Evolutionary conservation across 106 monocot genomes (phyloP).

Genomic region (Apostasia ramifera): DNA sequence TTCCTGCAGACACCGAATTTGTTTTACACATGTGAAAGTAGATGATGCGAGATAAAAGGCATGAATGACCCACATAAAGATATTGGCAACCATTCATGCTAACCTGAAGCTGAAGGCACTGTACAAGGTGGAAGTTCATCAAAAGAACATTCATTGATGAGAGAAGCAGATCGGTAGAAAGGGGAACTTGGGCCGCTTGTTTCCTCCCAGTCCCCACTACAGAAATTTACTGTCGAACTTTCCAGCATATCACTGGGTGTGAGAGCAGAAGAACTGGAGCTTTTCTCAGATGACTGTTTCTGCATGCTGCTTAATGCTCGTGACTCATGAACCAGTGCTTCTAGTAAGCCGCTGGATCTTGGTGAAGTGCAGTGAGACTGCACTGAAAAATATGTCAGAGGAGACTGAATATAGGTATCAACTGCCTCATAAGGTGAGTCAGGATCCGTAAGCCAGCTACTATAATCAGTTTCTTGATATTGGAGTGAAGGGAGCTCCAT

Average conservation of each 20-base stretch:
- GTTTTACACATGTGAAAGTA: neutral
- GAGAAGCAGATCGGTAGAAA: conserved; percentile 22
- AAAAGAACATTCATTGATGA: conserved; percentile 22
- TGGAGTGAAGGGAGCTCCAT: conserved; percentile 99
- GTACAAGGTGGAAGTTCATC: conserved; percentile 15
- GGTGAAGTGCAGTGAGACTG: conserved; percentile 31
- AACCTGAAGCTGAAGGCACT: conserved; percentile 8
- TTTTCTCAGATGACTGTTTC: conserved; percentile 19
- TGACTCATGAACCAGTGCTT: conserved; percentile 3
- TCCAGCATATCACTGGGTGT: conserved; percentile 8
- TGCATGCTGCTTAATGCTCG: conserved; percentile 4
- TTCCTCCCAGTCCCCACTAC: conserved; percentile 11
- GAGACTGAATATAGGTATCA: conserved; percentile 20
- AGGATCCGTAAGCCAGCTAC: conserved; percentile 14
- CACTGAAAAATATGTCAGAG: conserved; percentile 11
- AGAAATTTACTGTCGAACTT: conserved; percentile 6
- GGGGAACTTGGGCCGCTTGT: conserved; percentile 27
- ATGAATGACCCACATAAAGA: neutral
- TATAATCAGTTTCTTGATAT: conserved; percentile 22
- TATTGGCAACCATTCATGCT: neutral
- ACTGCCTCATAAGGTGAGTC: conserved; percentile 10
- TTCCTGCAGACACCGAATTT: conserved; percentile 7
- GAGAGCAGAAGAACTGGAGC: conserved; percentile 17
- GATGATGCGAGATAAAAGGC: neutral
- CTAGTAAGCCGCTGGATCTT: neutral